Base-by-base conservation (phyloP, 2,329 filamentous ascomycete genomes). In the Fusarium sublunatum region DNA sequence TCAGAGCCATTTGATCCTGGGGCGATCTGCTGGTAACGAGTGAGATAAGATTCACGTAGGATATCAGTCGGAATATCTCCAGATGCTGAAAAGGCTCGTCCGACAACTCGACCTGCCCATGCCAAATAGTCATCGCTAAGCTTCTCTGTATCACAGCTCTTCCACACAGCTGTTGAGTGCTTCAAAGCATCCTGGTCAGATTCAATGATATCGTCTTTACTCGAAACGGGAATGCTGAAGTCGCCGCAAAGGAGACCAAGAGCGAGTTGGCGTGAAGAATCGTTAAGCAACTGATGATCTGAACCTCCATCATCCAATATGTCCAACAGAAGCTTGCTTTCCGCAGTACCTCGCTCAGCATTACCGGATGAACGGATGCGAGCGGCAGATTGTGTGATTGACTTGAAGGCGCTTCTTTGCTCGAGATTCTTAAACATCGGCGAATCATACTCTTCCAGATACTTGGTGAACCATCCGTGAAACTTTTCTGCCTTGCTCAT, bases 61-160 rank as follows among this genome's bases (percentile, higher is more conserved):
- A 91, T 79, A 44, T 85, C 85, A 32, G 80, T 74, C 13, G 87
- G 85, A 6, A 92, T 83, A 51, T 86, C 81, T 2, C 93, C 93
- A 26, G 88, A 91, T 13, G 91, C 85, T 35, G 90, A 88, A 76
- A 93, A 98, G 0, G 92, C 89, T 72, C 92, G 86, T 7, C 96
- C 95, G 40, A 98, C 81, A 3, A 93, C 90, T 61, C 89, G 86
- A 4, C 91, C 93, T 40, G 91, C 91, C 96, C 96, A 99, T 1
- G 91, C 79, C 1, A 92, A 79, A 73, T 95, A 97, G 13, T 87
- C 84, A 25, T 85, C 79, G 53, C 88, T 90, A 13, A 89, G 80
- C 2, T 84, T 78, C 34, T 83, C 80, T n/a, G 85, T 82, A 55
- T 85, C 82, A 66, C 92, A 91, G 38, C 91, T 93, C 72, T 89